Percentiles rank a stretch among this genome's conserved stretches.
Conservation (phyloP, 192 early-diverging fungal species). For the Blastocladiella britannica region DNA sequence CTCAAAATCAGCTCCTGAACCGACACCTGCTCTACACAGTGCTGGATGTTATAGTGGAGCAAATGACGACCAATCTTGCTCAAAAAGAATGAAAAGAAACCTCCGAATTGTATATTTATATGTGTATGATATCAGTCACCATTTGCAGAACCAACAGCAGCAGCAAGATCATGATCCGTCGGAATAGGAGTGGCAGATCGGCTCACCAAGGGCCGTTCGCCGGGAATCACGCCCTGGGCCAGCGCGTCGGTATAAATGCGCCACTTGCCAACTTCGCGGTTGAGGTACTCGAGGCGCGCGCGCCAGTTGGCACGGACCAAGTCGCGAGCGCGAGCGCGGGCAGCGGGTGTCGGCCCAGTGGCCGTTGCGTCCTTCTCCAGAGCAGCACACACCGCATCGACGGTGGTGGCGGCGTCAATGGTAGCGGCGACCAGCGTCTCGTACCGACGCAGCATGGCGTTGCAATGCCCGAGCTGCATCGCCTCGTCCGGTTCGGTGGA, state of each 20-base stretch:
- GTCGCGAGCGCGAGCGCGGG: not conserved
- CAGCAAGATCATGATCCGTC: no score
- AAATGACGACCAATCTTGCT: no score
- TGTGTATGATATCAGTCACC: no score
- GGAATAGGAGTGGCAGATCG: no score
- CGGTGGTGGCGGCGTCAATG: not conserved
- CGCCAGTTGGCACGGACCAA: not conserved
- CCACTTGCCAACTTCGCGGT: not conserved
- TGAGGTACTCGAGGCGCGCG: not conserved
- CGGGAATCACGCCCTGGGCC: no score
- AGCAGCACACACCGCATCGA: not conserved
- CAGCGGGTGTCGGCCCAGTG: not conserved
- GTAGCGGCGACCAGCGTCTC: not conserved
- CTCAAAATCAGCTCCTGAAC: constrained; percentile 60
- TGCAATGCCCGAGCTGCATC: not conserved
- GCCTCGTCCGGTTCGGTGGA: not conserved
- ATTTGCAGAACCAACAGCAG: no score
- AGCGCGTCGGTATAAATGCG: not conserved
- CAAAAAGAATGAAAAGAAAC: no score
- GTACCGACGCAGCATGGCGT: not conserved
- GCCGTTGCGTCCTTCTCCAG: not conserved
- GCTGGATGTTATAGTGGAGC: constrained; percentile 48
- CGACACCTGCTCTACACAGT: constrained; percentile 53
- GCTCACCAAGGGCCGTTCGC: no score
- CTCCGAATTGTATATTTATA: no score